A percentile compares a stretch with the other conserved stretches of the same genome.
phyloP scores from a whole-genome alignment of 1,139 yeast species.

The Protomyces macrosporus region DNA sequence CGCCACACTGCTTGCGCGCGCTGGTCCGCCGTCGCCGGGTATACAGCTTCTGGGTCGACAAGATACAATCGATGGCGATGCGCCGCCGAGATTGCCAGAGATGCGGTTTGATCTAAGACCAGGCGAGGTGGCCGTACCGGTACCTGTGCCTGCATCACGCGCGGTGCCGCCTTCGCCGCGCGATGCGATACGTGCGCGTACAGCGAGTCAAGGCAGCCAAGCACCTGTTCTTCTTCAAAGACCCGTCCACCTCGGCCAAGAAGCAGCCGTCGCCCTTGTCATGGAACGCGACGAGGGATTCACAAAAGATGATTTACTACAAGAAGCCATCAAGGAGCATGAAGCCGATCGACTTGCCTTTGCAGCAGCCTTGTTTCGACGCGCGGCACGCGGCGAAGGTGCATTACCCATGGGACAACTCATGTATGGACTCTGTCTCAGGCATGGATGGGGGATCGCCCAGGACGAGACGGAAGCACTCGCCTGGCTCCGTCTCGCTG shows the following conservation, averaged over 20 bases:
- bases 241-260: neutral
- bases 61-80: slow-evolving; percentile 7
- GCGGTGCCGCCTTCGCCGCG: neutral
- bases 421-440: slow-evolving; percentile 62
- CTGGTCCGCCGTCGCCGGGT: slow-evolving; percentile 20
- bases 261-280: neutral
- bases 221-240: neutral
- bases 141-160: neutral
- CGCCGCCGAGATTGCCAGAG: slow-evolving; percentile 11
- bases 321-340: slow-evolving; percentile 50
- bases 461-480: slow-evolving; percentile 55
- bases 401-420: slow-evolving; percentile 68
- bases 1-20: slow-evolving; percentile 23
- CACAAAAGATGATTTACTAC: slow-evolving; percentile 8
- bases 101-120: neutral
- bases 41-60: slow-evolving; percentile 1
- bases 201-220: neutral
- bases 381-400: slow-evolving; percentile 47
- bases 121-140: neutral
- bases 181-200: neutral
- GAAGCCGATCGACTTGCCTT: slow-evolving; percentile 59
- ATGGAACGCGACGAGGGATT: slow-evolving; percentile 6
- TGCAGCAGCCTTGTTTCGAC: slow-evolving; percentile 62
- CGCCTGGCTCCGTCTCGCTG: slow-evolving; percentile 55
- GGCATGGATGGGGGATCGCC: slow-evolving; percentile 69